Evolutionary conservation across 805 yeast species (phyloP).

Genomic region (Yamadazyma olivae): DNA sequence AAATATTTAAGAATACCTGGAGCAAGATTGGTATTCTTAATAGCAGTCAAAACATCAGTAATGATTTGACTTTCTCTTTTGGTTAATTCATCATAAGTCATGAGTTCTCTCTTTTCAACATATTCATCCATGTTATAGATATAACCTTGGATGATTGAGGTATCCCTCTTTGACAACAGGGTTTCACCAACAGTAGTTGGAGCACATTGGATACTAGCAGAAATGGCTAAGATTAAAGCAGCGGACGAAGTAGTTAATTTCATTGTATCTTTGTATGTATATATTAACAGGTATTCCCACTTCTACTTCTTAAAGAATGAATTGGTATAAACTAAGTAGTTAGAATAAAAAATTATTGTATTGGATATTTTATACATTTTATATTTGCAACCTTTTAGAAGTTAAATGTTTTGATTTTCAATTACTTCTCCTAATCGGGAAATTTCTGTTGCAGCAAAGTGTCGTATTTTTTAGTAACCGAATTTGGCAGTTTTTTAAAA

Average conservation of each 20-base stretch:
- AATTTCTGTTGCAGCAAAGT: constrained; percentile 5
- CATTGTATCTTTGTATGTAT: constrained; percentile 23
- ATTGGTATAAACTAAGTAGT: no score
- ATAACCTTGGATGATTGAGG: constrained; percentile 21
- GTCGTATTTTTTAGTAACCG: no score
- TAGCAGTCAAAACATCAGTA: constrained; percentile 36
- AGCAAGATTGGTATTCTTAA: constrained; percentile 35
- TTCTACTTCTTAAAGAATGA: constrained; percentile 3
- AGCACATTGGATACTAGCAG: constrained; percentile 30
- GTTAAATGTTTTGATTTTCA: not conserved
- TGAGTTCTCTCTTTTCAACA: constrained; percentile 27
- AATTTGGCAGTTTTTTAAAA: no score
- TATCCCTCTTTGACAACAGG: constrained; percentile 20
- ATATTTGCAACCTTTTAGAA: not conserved
- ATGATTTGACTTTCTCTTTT: constrained; percentile 40
- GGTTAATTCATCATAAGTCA: constrained; percentile 20
- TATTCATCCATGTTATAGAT: constrained; percentile 25
- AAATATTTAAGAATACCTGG: constrained; percentile 32
- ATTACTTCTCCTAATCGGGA: constrained; percentile 13
- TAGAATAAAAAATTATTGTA: no score
- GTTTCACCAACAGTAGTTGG: constrained; percentile 21
- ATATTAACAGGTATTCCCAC: not conserved
- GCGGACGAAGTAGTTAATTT: constrained; percentile 29
- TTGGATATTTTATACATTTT: not conserved
- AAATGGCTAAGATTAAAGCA: constrained; percentile 24